phyloP scores from a whole-genome alignment of 2,329 filamentous ascomycete species.

The Epichloe typhina region DNA sequence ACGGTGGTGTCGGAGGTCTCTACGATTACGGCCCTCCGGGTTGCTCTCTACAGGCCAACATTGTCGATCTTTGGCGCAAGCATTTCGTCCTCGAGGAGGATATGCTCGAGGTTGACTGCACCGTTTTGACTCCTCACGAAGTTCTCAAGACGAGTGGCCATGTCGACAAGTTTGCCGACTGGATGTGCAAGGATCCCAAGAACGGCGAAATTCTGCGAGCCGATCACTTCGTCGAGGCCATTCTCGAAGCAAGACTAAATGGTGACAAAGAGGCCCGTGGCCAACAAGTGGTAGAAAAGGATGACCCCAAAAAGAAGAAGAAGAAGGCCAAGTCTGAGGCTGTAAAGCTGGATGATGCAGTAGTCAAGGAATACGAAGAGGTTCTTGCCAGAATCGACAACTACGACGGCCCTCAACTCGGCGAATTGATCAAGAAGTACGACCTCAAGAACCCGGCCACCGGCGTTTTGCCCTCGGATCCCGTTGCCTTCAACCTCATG shows the following conservation, averaged over 20 bases:
- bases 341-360: slow-evolving; percentile 73
- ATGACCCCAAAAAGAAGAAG: slow-evolving; percentile 64
- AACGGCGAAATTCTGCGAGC: slow-evolving; percentile 93
- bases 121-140: slow-evolving; percentile 81
- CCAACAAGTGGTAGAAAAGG: slow-evolving; percentile 64
- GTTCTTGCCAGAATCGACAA: slow-evolving; percentile 90
- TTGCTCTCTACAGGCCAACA: slow-evolving; percentile 73
- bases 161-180: slow-evolving; percentile 96
- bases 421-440: slow-evolving; percentile 78
- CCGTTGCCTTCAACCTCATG: slow-evolving; percentile 96
- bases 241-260: slow-evolving; percentile 75
- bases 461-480: slow-evolving; percentile 61
- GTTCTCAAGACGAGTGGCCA: slow-evolving; percentile 94
- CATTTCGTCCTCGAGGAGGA: slow-evolving; percentile 88
- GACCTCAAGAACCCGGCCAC: slow-evolving; percentile 81
- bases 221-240: slow-evolving; percentile 91
- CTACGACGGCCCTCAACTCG: slow-evolving; percentile 77
- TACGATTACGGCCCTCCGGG: slow-evolving; percentile 91
- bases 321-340: slow-evolving; percentile 76
- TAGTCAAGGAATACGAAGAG: slow-evolving; percentile 84
- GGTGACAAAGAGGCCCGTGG: slow-evolving; percentile 89
- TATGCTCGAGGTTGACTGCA: slow-evolving; percentile 92
- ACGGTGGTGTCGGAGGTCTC: slow-evolving; percentile 75
- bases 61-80: slow-evolving; percentile 81
- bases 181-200: slow-evolving; percentile 99